Conservation (phyloP, 768 basidiomycete species). For the Pisolithus marmoratus region DNA sequence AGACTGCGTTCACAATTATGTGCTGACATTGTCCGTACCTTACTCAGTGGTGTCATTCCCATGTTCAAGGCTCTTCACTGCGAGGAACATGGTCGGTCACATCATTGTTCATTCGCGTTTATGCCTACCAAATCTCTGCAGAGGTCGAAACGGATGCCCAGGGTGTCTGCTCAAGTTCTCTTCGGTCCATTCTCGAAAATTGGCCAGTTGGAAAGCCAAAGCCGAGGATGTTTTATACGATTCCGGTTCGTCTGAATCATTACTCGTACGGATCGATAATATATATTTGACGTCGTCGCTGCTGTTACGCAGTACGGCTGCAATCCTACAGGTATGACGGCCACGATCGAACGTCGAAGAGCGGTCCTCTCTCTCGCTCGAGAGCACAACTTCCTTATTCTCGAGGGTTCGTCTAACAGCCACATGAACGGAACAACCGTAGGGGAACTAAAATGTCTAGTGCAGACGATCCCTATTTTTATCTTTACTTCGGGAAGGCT, state of each 20-base stretch:
- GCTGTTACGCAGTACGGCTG: constrained; percentile 57
- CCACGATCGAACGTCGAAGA: constrained; percentile 60
- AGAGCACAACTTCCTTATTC: constrained; percentile 72
- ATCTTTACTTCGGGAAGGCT: constrained; percentile 64
- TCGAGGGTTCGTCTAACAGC: constrained; percentile 60
- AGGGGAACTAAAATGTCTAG: background rate
- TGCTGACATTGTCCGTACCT: background rate
- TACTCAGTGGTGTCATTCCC: constrained; percentile 56
- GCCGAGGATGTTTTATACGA: constrained; percentile 78
- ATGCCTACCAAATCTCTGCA: constrained; percentile 24
- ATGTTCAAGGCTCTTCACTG: constrained; percentile 52
- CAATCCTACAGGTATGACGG: constrained; percentile 83
- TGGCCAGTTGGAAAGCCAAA: constrained; percentile 71
- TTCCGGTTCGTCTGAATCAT: constrained; percentile 45
- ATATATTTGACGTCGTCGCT: background rate
- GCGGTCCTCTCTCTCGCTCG: constrained; percentile 67
- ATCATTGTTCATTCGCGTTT: background rate
- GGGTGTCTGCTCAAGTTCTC: constrained; percentile 56
- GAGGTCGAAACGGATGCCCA: constrained; percentile 74
- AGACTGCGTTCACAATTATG: background rate
- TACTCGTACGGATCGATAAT: constrained; percentile 5
- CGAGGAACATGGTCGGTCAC: constrained; percentile 49
- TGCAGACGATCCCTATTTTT: constrained; percentile 76
- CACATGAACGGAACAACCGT: background rate
- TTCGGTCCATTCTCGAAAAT: constrained; percentile 59